Evolutionary conservation across 1,284 basidiomycete species (phyloP), one percentile per base, ranked within the genome.

Genomic region (Inonotus hispidus): DNA sequence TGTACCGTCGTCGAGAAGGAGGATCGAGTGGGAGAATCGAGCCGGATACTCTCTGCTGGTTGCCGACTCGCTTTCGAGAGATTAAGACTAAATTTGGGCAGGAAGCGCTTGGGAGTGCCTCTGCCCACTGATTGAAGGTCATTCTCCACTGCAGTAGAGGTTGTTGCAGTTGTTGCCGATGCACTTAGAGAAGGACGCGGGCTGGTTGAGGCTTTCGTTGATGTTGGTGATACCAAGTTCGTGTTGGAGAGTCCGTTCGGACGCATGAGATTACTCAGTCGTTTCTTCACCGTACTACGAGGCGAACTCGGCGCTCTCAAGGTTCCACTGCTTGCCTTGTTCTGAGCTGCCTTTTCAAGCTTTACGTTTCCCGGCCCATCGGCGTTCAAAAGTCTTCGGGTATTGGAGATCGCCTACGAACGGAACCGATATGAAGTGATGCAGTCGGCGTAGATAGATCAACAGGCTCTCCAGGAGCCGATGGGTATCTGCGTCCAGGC

Each of bases 141-240:
- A 14, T 63, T 57, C 27, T 59, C 58, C 35, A 63, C 62, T 45
- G 58, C 62, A 25, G 55, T 60, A 35, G 62, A 63, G 16, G 58
- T 60, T 16, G 62, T 39, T 8, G 62, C 53, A 19, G 58, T 60
- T n/a, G 53, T 53, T 14, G 58, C 37, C 19, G 62, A 63, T 23
- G 58, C 50, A 39, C 58, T 60, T 27, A 58, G 60, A 19, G 62
- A 63, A 10, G 58, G 58, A 21, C 62, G 39, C 1, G 62, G 62
- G 32, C 62, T 63, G 54, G 35, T 53, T 25, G 62, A 53, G 7
- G 16, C 45, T 35, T 45, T 58, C 25, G 54, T 46, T 39, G 56
- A 62, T 25, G 35, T n/a, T 11, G 59, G 43, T 11, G 59, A 54
- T n/a, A 5, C 37, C 5, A 52, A 38, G 45, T 55, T 39, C 2